Evolutionary conservation across 176 grass and related monocot genomes (phyloP), one percentile per base, ranked within the genome.

Genomic region (Cenchrus fungigraminus): DNA sequence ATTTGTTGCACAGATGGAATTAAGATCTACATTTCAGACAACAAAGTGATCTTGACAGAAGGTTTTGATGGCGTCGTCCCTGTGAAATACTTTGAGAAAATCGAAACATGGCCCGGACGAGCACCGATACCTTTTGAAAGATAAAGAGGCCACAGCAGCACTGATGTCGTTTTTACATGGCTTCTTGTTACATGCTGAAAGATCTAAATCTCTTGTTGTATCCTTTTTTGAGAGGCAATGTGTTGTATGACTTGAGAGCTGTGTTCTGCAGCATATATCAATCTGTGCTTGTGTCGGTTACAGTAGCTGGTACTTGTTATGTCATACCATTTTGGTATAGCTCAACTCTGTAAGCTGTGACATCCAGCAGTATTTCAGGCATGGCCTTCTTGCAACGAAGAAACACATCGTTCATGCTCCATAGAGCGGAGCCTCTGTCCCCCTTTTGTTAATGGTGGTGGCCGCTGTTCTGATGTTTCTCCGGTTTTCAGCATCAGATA

Each of bases 21-120:
- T 87, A 95, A 95, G 87, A 71, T 97, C 40, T 92, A 88, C 72
- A 75, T 94, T 65, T 94, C 92, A 40, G 95, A 95, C 58, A 95
- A 95, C 72, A 87, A 92, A 56, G 95, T 98, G 66, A 98, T 95
- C 8, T 61, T 95, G 31, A 98, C 93, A 0, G 93, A 93, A 81
- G 93, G 95, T 32, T 93, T 95, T 44, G 83, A 92, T 74, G 93
- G 89, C 3, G 12, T 87, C 1, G 83, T 93, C 44, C 91, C 95
- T 51, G 89, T 93, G 37, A 92, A 87, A 82, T 98, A 93, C 79
- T 87, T 95, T 2, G 87, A 91, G 74, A 95, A 88, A 84, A 90
- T 98, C 2, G 93, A 98, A 81, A 93, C 85, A 25, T 98, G 95
- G 87, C 95, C 95, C 25, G 69, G 79, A 12, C 85, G 87, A 76